Evolutionary conservation across 805 yeast species (phyloP).

Genomic region (Lipomyces sp.): DNA sequence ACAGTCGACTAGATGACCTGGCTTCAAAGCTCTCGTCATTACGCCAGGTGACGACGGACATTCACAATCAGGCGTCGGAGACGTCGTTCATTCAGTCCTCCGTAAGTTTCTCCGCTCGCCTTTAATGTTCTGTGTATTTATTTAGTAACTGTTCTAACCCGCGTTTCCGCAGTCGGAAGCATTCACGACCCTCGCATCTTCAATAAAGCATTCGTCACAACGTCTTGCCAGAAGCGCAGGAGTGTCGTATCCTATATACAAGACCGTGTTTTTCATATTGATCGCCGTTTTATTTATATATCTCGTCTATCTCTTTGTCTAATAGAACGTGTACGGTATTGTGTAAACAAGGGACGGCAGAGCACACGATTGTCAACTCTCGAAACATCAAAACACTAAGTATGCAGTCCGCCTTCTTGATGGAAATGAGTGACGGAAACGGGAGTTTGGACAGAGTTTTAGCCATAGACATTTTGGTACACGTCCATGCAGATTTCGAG

Average conservation of each 20-base stretch:
- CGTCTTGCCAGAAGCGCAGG: slow-evolving; percentile 56
- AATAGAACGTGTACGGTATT: not conserved
- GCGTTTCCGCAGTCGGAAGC: slow-evolving; percentile 28
- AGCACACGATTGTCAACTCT: not conserved
- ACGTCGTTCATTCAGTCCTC: slow-evolving; percentile 49
- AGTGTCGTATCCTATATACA: slow-evolving; percentile 56
- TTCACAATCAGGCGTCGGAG: slow-evolving; percentile 65
- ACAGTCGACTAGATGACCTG: slow-evolving; percentile 62
- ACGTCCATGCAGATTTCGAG: not conserved
- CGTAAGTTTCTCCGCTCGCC: slow-evolving; percentile 34
- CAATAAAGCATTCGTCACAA: slow-evolving; percentile 53
- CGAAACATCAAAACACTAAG: not conserved
- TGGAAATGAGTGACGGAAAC: too few species aligned
- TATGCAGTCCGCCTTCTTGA: not conserved
- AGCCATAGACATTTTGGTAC: too few species aligned
- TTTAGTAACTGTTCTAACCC: not conserved
- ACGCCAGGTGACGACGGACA: slow-evolving; percentile 69
- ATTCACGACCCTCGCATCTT: slow-evolving; percentile 46
- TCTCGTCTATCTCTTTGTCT: slow-evolving; percentile 29
- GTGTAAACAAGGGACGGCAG: not conserved
- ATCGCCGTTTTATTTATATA: slow-evolving; percentile 26
- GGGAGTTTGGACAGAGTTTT: too few species aligned
- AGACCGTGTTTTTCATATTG: slow-evolving; percentile 49
- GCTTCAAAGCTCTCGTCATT: slow-evolving; percentile 69
- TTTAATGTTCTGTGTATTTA: too few species aligned